phyloP scores from a whole-genome alignment of 2,329 filamentous ascomycete genomes.

The Botryosphaeria dothidea region DNA sequence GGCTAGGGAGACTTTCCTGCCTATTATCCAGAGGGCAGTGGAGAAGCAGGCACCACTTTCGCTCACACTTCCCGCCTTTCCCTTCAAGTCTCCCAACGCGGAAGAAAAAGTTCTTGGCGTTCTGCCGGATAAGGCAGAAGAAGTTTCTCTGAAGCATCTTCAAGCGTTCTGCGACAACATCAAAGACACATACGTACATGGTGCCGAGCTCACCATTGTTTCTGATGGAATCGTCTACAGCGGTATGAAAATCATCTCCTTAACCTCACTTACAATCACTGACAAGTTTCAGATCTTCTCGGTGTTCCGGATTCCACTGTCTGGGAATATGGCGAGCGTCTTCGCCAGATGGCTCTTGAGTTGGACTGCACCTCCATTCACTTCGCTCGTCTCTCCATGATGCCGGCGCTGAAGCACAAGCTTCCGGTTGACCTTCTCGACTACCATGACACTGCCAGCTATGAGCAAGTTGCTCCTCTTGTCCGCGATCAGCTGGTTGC shows the following conservation, averaged over 20 bases:
- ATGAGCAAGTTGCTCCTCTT: constrained; percentile 23
- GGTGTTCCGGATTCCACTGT: constrained; percentile 44
- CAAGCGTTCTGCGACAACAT: constrained; percentile 45
- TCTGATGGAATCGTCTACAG: constrained; percentile 48
- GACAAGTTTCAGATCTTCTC: constrained; percentile 35
- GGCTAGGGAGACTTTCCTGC: constrained; percentile 16
- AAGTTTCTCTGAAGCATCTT: constrained; percentile 43
- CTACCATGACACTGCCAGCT: constrained; percentile 23
- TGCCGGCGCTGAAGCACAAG: constrained; percentile 10
- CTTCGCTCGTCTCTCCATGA: constrained; percentile 35
- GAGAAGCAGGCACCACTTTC: constrained; percentile 29
- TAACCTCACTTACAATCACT: background rate
- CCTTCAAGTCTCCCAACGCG: constrained; percentile 62
- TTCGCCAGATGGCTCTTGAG: constrained; percentile 38
- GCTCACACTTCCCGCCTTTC: constrained; percentile 56
- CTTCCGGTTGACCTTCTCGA: constrained; percentile 34
- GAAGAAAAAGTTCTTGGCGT: constrained; percentile 55
- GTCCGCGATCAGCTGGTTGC: constrained; percentile 30
- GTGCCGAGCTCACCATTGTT: constrained; percentile 44
- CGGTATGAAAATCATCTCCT: constrained; percentile 24
- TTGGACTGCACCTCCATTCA: constrained; percentile 35
- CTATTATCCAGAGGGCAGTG: constrained; percentile 24
- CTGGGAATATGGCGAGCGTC: constrained; percentile 42
- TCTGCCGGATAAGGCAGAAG: constrained; percentile 46
- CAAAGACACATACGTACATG: constrained; percentile 39